Percentiles rank a stretch among this genome's conserved stretches.
These are phyloP conservation scores for Cadophora luteo-olivacea DNA, from an alignment of 2,329 filamentous ascomycete genomes.

Conservation along the genomic window DNA sequence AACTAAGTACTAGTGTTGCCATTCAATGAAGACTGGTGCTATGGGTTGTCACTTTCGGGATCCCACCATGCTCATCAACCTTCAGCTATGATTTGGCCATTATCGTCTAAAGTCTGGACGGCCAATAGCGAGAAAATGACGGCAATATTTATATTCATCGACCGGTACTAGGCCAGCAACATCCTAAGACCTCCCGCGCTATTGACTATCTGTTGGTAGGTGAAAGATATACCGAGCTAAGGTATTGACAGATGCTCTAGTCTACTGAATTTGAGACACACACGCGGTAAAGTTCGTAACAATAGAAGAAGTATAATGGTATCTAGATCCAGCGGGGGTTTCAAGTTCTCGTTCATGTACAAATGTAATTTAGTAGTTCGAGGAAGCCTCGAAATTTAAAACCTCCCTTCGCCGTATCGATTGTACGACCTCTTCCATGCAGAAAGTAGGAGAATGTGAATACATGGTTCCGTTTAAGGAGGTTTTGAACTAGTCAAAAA, in stretches of 20 bases:
- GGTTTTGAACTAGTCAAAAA: too few relatives aligned
- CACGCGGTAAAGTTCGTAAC: background rate
- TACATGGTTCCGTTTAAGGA: too few relatives aligned
- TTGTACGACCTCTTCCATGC: too few relatives aligned
- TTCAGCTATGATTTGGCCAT: background rate
- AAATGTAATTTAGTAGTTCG: too few relatives aligned
- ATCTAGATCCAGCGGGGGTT: background rate
- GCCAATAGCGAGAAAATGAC: background rate
- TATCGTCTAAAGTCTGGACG: background rate
- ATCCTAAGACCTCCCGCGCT: background rate
- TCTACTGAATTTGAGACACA: background rate
- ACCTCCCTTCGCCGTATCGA: too few relatives aligned
- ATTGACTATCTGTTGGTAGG: background rate
- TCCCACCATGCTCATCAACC: background rate
- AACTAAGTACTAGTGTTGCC: background rate
- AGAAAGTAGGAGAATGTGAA: too few relatives aligned
- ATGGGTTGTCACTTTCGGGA: background rate
- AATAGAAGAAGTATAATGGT: background rate
- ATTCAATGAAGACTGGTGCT: background rate
- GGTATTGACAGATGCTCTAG: background rate
- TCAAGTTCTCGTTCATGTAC: too few relatives aligned
- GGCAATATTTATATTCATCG: background rate
- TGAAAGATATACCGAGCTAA: background rate
- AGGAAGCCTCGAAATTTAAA: too few relatives aligned
- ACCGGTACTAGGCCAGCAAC: background rate